Conservation (phyloP, 768 basidiomycete genomes). For the Psilocybe azurescens region DNA sequence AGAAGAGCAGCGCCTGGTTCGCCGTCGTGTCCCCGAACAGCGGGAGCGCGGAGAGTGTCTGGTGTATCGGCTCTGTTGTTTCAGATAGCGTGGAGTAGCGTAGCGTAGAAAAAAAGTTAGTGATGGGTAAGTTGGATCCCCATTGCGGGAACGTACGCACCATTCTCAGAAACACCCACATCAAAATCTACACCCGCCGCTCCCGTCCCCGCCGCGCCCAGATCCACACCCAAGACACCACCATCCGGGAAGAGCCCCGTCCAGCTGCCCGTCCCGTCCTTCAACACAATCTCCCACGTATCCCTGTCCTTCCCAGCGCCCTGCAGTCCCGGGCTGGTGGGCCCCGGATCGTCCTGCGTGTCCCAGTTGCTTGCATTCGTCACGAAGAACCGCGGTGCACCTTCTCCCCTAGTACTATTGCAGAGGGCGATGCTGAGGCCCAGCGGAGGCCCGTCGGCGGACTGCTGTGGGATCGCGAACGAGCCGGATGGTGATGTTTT, state of each 20-base stretch:
- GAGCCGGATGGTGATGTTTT: not conserved
- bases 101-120: not conserved
- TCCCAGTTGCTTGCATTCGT: slow-evolving; percentile 5
- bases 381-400: not conserved
- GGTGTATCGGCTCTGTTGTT: slow-evolving; percentile 52
- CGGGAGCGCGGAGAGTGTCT: slow-evolving; percentile 46
- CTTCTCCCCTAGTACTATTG: too few relatives aligned
- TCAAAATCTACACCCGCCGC: slow-evolving; percentile 52
- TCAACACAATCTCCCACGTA: slow-evolving; percentile 26
- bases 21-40: slow-evolving; percentile 77
- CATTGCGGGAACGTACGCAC: slow-evolving; percentile 26
- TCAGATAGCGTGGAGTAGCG: too few relatives aligned
- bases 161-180: slow-evolving; percentile 56
- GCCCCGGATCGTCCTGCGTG: not conserved
- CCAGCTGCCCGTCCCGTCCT: slow-evolving; percentile 58
- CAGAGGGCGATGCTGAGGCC: not conserved
- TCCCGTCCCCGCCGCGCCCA: slow-evolving; percentile 17
- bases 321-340: not conserved
- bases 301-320: not conserved
- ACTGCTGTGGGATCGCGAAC: not conserved
- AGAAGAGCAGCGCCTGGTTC: slow-evolving; percentile 76
- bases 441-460: not conserved
- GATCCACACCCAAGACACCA: slow-evolving; percentile 56
- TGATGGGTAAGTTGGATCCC: too few relatives aligned
- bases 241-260: slow-evolving; percentile 45